phyloP scores from a whole-genome alignment of 805 yeast species.

The Hanseniaspora taiwanica region DNA sequence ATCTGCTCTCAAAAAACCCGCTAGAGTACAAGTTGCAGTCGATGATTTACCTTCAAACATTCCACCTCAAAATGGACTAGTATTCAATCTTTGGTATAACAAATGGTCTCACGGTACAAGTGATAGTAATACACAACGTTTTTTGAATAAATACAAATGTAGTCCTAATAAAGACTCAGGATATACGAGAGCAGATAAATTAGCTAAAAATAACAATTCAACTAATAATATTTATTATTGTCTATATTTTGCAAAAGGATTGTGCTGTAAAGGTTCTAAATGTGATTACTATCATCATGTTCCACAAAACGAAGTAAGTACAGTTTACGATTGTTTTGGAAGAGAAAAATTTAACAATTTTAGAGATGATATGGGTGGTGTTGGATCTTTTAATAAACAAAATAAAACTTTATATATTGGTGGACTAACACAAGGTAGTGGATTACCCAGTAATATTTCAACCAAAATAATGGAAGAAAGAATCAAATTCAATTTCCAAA shows the following conservation, averaged over 20 bases:
- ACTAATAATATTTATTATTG: slow-evolving; percentile 41
- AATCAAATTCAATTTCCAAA: slow-evolving; percentile 34
- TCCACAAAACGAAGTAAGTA: slow-evolving; percentile 49
- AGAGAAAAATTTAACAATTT: slow-evolving; percentile 72
- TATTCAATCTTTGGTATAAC: slow-evolving; percentile 77
- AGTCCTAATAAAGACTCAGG: slow-evolving; percentile 57
- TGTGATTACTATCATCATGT: slow-evolving; percentile 71
- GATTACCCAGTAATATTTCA: slow-evolving; percentile 28
- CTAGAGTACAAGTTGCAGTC: slow-evolving; percentile 64
- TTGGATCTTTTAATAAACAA: slow-evolving; percentile 61
- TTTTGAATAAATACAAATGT: slow-evolving; percentile 47
- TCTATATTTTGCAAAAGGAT: slow-evolving; percentile 77
- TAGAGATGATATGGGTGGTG: slow-evolving; percentile 89
- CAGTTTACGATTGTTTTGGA: slow-evolving; percentile 72
- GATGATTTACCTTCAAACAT: slow-evolving; percentile 36
- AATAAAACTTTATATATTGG: slow-evolving; percentile 74
- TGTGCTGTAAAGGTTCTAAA: slow-evolving; percentile 64
- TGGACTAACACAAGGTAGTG: slow-evolving; percentile 23
- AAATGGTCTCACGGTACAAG: slow-evolving; percentile 58
- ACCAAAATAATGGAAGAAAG: slow-evolving; percentile 27
- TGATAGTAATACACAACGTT: slow-evolving; percentile 23
- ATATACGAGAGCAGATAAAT: slow-evolving; percentile 51
- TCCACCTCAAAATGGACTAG: slow-evolving; percentile 71
- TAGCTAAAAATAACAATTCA: slow-evolving; percentile 15
- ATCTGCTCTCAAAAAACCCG: slow-evolving; percentile 29